Conservation (phyloP, 768 basidiomycete species). For the Leccinum longicurvipes region DNA sequence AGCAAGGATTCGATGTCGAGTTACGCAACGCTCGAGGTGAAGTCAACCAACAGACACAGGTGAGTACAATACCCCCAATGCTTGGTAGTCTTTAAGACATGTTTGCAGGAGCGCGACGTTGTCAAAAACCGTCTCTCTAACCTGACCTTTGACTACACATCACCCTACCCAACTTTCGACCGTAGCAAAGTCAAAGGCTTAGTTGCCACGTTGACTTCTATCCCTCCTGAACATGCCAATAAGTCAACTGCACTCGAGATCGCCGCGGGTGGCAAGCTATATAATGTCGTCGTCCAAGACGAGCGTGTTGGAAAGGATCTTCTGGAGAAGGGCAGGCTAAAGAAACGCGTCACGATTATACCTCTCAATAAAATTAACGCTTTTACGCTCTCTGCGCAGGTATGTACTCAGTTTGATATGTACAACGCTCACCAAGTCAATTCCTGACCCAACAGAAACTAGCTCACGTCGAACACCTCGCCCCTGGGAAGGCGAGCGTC, state of each 20-base stretch:
- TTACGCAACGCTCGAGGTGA: conserved; percentile 50
- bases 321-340: conserved; percentile 71
- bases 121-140: conserved; percentile 63
- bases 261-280: conserved; percentile 83
- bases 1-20: conserved; percentile 52
- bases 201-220: conserved; percentile 82
- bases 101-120: conserved; percentile 58
- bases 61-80: conserved; percentile 27
- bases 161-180: conserved; percentile 79
- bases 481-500: conserved; percentile 75
- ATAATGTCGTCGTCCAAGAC: conserved; percentile 91
- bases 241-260: conserved; percentile 92
- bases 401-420: conserved; percentile 16
- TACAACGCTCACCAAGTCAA: not conserved
- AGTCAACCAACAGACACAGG: conserved; percentile 62
- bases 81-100: conserved; percentile 6
- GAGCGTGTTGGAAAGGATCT: conserved; percentile 86
- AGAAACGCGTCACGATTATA: conserved; percentile 89
- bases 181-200: conserved; percentile 85
- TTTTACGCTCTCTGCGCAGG: conserved; percentile 50
- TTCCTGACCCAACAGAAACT: conserved; percentile 56
- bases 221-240: conserved; percentile 65
- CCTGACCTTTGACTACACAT: conserved; percentile 80
- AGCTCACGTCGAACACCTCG: conserved; percentile 62
- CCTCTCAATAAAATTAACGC: conserved; percentile 89